Conservation (phyloP, 306 rosid species). For the Rosa multiflora region DNA sequence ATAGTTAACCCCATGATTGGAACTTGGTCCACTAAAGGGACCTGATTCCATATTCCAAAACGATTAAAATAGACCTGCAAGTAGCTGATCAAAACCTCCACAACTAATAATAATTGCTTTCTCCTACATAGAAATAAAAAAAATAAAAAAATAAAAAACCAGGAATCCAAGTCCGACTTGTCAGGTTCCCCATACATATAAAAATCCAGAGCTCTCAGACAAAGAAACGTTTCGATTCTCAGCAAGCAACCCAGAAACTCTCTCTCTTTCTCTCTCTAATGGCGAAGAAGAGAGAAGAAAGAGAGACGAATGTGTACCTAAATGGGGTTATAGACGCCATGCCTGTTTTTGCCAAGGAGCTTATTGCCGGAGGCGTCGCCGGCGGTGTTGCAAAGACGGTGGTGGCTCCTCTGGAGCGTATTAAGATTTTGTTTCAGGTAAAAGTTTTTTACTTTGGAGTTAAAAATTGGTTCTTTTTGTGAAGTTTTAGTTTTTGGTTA, state of each 20-base stretch:
- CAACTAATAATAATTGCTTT: slow-evolving; percentile 16
- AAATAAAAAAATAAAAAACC: neutral
- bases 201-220: slow-evolving; percentile 14
- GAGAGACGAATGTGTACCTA: slow-evolving; percentile 28
- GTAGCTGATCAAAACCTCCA: neutral
- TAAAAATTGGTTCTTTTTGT: neutral
- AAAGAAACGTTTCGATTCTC: slow-evolving; percentile 18
- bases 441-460: neutral
- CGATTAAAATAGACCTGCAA: slow-evolving; percentile 7
- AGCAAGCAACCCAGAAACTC: neutral
- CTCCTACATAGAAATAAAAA: neutral
- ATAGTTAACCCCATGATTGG: neutral
- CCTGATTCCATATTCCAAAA: neutral
- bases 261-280: slow-evolving; percentile 23
- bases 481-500: neutral
- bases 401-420: slow-evolving; percentile 89
- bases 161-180: slow-evolving; percentile 6
- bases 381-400: slow-evolving; percentile 77
- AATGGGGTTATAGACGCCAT: slow-evolving; percentile 49
- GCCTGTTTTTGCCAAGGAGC: slow-evolving; percentile 84
- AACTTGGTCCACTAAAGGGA: slow-evolving; percentile 1
- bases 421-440: slow-evolving; percentile 94
- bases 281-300: slow-evolving; percentile 44
- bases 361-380: slow-evolving; percentile 80
- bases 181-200: slow-evolving; percentile 29